Evolutionary conservation across 2,329 filamentous ascomycete genomes (phyloP).

Genomic region (Nannizzia gypsea): DNA sequence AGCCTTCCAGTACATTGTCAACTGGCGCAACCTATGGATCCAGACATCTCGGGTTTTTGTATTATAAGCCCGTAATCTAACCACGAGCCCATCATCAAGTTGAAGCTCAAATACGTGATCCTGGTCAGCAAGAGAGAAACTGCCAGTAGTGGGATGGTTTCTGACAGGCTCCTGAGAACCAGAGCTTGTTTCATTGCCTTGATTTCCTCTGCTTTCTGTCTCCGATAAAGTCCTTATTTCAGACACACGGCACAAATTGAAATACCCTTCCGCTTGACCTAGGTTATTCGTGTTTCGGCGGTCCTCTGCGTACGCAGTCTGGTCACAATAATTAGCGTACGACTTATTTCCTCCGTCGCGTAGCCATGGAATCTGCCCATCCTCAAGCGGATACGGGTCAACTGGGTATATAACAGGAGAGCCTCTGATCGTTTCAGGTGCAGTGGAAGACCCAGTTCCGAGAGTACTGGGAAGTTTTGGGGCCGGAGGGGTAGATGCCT

Average conservation of each 20-base stretch:
- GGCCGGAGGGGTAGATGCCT: slow-evolving; percentile 47
- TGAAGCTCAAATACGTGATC: slow-evolving; percentile 47
- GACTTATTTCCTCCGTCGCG: slow-evolving; percentile 33
- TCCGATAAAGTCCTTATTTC: slow-evolving; percentile 45
- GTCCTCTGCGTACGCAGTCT: slow-evolving; percentile 48
- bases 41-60: slow-evolving; percentile 48
- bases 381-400: slow-evolving; percentile 47
- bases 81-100: slow-evolving; percentile 49
- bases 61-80: slow-evolving; percentile 51
- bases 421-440: slow-evolving; percentile 43
- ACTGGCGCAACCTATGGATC: slow-evolving; percentile 45
- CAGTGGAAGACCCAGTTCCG: slow-evolving; percentile 40
- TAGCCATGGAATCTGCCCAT: slow-evolving; percentile 47
- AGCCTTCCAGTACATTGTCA: slow-evolving; percentile 51
- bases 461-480: slow-evolving; percentile 40
- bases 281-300: slow-evolving; percentile 48
- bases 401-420: slow-evolving; percentile 51
- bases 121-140: slow-evolving; percentile 36
- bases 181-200: slow-evolving; percentile 41
- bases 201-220: slow-evolving; percentile 43
- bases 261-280: slow-evolving; percentile 49
- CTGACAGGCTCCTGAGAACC: slow-evolving; percentile 43
- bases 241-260: slow-evolving; percentile 48
- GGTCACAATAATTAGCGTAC: slow-evolving; percentile 41
- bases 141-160: slow-evolving; percentile 21